A percentile compares a stretch with the other conserved stretches of the same genome.
Conservation (phyloP, 139 green algal species). For the Closterium sp. region DNA sequence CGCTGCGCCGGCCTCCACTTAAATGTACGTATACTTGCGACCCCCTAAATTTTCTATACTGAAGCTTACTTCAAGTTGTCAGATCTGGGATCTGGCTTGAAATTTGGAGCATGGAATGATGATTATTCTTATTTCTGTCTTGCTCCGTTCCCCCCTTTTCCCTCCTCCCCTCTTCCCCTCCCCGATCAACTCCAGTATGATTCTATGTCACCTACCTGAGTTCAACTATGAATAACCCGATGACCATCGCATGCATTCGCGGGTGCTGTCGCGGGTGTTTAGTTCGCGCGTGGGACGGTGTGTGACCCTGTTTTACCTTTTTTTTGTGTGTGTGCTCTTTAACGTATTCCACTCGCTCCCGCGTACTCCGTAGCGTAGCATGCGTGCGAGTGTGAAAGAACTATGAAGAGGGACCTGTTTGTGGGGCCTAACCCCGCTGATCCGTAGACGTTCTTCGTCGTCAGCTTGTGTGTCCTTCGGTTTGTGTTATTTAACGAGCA, state of each 20-base stretch:
- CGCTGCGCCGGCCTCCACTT: background rate
- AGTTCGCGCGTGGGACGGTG: background rate
- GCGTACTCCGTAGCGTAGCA: background rate
- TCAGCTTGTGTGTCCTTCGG: background rate
- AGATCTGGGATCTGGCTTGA: background rate
- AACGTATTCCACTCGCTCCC: background rate
- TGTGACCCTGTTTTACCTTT: background rate
- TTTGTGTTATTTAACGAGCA: background rate
- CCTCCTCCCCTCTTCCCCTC: background rate
- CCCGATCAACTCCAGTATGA: background rate
- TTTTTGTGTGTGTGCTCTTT: background rate
- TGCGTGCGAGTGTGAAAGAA: background rate
- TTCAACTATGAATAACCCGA: background rate
- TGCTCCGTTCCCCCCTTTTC: background rate
- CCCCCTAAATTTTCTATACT: background rate
- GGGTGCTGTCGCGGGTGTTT: background rate
- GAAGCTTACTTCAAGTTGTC: background rate
- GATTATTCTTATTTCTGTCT: background rate
- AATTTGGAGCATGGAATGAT: background rate
- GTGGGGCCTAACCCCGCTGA: background rate
- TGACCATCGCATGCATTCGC: background rate
- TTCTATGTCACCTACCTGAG: background rate
- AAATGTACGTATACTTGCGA: background rate
- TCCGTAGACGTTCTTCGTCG: background rate
- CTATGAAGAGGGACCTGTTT: background rate